A percentile compares a stretch with the other conserved stretches of the same genome.
Evolutionary conservation across 305 asterid species (phyloP).

Genomic region (Petunia hybrid): DNA sequence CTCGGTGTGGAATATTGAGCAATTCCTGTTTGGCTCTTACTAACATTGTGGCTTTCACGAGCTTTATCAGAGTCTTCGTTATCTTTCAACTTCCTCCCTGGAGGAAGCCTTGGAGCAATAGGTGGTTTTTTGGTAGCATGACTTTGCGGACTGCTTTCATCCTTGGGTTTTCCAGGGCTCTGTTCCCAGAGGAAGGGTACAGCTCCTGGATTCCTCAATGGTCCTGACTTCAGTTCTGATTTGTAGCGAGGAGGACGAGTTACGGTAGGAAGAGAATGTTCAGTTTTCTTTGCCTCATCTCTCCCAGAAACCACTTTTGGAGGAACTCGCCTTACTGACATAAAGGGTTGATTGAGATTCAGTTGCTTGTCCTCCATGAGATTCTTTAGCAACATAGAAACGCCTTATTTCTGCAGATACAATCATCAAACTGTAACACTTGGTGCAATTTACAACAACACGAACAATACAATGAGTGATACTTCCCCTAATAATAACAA

Average conservation of each 20-base stretch:
- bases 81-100: constrained; percentile 58
- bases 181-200: constrained; percentile 89
- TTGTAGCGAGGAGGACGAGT: constrained; percentile 58
- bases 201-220: constrained; percentile 69
- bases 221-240: constrained; percentile 81
- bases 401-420: constrained; percentile 39
- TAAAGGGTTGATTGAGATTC: constrained; percentile 65
- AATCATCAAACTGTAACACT: constrained; percentile 27
- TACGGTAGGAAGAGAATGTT: constrained; percentile 34
- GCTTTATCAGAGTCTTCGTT: constrained; percentile 44
- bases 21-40: constrained; percentile 34
- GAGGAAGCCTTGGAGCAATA: constrained; percentile 71
- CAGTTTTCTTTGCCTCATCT: constrained; percentile 39
- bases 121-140: constrained; percentile 42
- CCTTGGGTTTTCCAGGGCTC: constrained; percentile 82
- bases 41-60: constrained; percentile 32
- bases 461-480: not conserved
- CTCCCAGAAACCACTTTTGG: constrained; percentile 46
- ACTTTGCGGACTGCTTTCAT: constrained; percentile 41
- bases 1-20: constrained; percentile 28
- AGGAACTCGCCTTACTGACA: constrained; percentile 63
- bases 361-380: constrained; percentile 72
- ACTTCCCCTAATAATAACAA: not conserved
- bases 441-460: not conserved
- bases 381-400: constrained; percentile 50